Conservation (phyloP, 2,329 filamentous ascomycete genomes). For the Helotiales sp. region DNA sequence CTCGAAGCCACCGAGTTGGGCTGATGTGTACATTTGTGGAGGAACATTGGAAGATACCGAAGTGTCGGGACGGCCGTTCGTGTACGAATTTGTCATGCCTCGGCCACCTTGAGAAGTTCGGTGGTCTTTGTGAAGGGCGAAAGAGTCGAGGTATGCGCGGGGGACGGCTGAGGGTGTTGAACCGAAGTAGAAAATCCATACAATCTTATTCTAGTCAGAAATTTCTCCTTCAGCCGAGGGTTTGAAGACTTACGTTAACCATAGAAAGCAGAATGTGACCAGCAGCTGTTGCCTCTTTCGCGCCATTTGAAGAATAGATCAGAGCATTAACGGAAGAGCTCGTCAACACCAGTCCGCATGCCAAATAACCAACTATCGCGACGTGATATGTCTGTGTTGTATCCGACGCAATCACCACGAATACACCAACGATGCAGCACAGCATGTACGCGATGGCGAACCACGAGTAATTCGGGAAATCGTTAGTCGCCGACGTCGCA, state of each 20-base stretch:
- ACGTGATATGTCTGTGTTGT: constrained; percentile 87
- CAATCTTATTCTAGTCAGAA: constrained; percentile 59
- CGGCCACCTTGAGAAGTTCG: constrained; percentile 32
- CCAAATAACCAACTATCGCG: constrained; percentile 84
- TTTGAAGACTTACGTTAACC: constrained; percentile 68
- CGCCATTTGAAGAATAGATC: constrained; percentile 72
- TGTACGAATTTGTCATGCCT: constrained; percentile 70
- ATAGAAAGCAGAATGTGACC: constrained; percentile 94
- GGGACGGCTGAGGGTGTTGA: constrained; percentile 84
- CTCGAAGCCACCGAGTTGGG: constrained; percentile 93
- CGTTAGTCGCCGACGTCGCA: constrained; percentile 49
- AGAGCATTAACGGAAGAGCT: constrained; percentile 84
- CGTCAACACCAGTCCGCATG: constrained; percentile 79
- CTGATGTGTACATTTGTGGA: constrained; percentile 97
- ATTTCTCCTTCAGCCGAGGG: background rate
- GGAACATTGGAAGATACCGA: constrained; percentile 74
- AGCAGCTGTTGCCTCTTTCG: constrained; percentile 83
- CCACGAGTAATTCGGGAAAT: constrained; percentile 88
- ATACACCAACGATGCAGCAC: constrained; percentile 77
- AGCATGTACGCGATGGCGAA: constrained; percentile 87
- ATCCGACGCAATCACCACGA: constrained; percentile 81
- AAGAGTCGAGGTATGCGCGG: constrained; percentile 91
- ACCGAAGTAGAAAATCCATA: constrained; percentile 99
- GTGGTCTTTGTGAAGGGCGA: constrained; percentile 86
- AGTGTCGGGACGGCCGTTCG: constrained; percentile 75